Evolutionary conservation across 2,329 filamentous ascomycete species (phyloP), one percentile per base, ranked within the genome.

Genomic region (Orbilia javanica): DNA sequence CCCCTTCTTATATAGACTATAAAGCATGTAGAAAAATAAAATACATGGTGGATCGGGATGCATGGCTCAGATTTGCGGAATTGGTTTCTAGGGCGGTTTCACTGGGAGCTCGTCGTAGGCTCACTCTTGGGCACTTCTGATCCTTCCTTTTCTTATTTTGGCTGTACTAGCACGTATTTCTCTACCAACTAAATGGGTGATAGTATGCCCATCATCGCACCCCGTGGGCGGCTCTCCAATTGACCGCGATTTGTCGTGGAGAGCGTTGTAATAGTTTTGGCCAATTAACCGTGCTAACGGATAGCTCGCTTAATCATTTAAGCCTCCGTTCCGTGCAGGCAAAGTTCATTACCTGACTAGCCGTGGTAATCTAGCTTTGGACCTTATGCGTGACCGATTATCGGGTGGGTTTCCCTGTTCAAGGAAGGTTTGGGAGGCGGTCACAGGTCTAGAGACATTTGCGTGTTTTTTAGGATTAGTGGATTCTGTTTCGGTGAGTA

Each of bases 1-100:
- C 50, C 1, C 27, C 36, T 39, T 6, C 20, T 53, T 53, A 53
- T 53, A 15, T 53, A 53, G 50, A 18, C 27, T 7, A 15, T 3
- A 27, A 53, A 53, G 4, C 7, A n/a, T n/a, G n/a, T 10, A 34
- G n/a, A 53, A 53, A 53, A 53, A 53, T 53, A 53, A 53, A 53
- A 53, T 53, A 53, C 10, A 53, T 3, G 44, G 2, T 18, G 18
- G 44, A 8, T 25, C 25, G 20, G n/a, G n/a, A n/a, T n/a, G n/a
- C n/a, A n/a, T n/a, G 27, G n/a, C 13, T 4, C 34, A 11, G 25
- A 11, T 6, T 7, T 22, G 34, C 34, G 34, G 34, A 11, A 15
- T 13, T 11, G n/a, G 36, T 15, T 39, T n/a, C n/a, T 39, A 5
- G 36, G n/a, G 2, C 8, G n/a, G 13, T 1, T 39, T 13, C 36